These are phyloP conservation scores for Arachis monticola DNA, from an alignment of 331 rosid species.

Conservation along the genomic window DNA sequence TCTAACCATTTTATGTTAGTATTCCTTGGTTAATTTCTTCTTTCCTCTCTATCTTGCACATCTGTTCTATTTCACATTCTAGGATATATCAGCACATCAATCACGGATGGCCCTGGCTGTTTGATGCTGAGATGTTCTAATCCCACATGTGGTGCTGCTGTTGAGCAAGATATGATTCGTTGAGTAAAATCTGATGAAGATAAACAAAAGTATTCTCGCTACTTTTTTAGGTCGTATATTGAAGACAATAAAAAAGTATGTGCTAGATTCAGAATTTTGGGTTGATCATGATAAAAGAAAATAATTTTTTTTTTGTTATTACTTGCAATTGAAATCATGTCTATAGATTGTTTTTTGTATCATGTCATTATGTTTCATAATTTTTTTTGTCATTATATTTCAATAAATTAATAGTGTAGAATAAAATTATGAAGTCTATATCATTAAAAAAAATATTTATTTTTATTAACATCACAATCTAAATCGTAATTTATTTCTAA, in stretches of 20 bases:
- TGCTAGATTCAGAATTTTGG: slow-evolving; percentile 23
- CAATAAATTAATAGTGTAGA: no score
- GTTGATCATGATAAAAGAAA: slow-evolving; percentile 16
- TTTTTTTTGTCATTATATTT: neutral
- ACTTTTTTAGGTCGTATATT: slow-evolving; percentile 82
- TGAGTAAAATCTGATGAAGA: slow-evolving; percentile 63
- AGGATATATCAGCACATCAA: slow-evolving; percentile 82
- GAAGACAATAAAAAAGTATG: slow-evolving; percentile 86
- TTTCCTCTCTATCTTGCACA: slow-evolving; percentile 12
- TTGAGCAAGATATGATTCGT: slow-evolving; percentile 82
- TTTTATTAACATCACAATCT: no score
- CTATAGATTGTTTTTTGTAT: slow-evolving; percentile 23
- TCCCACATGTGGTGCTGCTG: slow-evolving; percentile 83
- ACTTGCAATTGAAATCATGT: slow-evolving; percentile 3
- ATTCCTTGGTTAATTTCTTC: neutral
- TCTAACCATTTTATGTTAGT: neutral
- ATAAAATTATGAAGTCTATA: no score
- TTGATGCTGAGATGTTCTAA: slow-evolving; percentile 92
- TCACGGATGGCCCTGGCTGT: slow-evolving; percentile 96
- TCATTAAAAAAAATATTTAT: no score
- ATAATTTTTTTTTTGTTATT: neutral
- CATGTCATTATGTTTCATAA: slow-evolving; percentile 19
- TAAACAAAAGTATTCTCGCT: slow-evolving; percentile 71
- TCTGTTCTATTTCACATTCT: slow-evolving; percentile 27
- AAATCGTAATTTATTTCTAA: no score